Percentiles rank a stretch among this genome's conserved stretches.
Evolutionary conservation across 1,284 basidiomycete genomes (phyloP).

Genomic region (Puccinia hordei): DNA sequence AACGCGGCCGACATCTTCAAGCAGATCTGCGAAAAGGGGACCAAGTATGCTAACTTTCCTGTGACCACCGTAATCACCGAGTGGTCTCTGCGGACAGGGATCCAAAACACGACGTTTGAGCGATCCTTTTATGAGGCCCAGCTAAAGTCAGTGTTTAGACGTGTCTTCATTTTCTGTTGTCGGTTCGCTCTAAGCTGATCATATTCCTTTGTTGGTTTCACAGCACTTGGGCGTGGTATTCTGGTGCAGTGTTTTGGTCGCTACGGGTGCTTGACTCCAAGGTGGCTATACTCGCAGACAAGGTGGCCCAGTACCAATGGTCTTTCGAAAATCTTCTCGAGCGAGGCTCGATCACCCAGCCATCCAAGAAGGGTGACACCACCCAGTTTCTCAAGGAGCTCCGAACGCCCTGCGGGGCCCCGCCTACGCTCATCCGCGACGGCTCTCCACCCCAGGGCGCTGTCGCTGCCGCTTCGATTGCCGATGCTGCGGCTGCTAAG

Average conservation of each 20-base stretch:
- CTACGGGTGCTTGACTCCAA: constrained; percentile 35
- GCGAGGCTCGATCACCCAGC: constrained; percentile 20
- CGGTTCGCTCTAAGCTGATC: not conserved
- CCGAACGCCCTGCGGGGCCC: constrained; percentile 30
- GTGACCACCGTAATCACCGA: constrained; percentile 56
- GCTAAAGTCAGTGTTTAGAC: constrained; percentile 40
- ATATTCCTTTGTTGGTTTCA: not conserved
- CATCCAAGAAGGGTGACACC: constrained; percentile 16
- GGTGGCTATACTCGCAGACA: constrained; percentile 28
- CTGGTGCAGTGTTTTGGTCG: constrained; percentile 50
- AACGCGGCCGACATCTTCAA: constrained; percentile 54
- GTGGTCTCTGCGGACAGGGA: constrained; percentile 55
- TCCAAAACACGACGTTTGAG: constrained; percentile 55
- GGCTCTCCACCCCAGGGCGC: constrained; percentile 6
- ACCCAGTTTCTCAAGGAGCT: constrained; percentile 26
- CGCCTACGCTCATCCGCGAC: not conserved
- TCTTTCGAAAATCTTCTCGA: constrained; percentile 32
- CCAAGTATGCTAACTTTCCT: constrained; percentile 55
- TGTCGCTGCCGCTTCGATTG: constrained; percentile 20
- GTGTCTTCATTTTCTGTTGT: not conserved
- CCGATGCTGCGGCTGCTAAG: constrained; percentile 16
- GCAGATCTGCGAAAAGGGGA: constrained; percentile 55
- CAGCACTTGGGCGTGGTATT: constrained; percentile 56
- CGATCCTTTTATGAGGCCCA: constrained; percentile 55
- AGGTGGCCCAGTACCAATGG: constrained; percentile 49